Conservation (phyloP, 768 basidiomycete genomes). For the Lentinula raphanica region DNA sequence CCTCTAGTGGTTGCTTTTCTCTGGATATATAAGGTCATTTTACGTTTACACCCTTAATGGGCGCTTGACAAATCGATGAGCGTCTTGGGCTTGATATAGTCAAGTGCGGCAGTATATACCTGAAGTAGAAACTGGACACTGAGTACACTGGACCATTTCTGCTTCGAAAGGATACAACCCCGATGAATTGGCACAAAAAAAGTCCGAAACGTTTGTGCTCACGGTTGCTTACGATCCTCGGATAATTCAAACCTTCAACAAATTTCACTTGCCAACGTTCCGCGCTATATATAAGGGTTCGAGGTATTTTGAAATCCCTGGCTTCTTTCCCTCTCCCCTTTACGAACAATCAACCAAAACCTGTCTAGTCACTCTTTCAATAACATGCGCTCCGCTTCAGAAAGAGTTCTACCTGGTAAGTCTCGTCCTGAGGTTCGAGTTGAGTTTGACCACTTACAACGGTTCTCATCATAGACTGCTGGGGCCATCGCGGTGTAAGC, state of each 20-base stretch:
- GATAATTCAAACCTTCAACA: neutral
- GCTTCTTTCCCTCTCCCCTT: neutral
- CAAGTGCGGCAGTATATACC: neutral
- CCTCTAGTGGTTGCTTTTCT: neutral
- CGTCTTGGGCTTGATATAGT: neutral
- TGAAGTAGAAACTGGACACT: no score
- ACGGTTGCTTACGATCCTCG: neutral
- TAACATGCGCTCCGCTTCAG: neutral
- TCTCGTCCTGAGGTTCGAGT: neutral
- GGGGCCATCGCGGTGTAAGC: slow-evolving; percentile 33
- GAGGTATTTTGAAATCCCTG: neutral
- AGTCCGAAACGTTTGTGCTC: neutral
- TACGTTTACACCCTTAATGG: neutral
- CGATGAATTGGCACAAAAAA: neutral
- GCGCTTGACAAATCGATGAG: neutral
- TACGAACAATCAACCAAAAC: neutral
- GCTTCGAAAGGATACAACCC: neutral
- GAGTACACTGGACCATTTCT: neutral
- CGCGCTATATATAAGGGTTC: neutral
- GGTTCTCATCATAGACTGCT: slow-evolving; percentile 55
- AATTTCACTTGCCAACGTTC: neutral
- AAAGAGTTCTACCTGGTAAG: slow-evolving; percentile 4
- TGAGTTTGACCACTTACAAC: neutral
- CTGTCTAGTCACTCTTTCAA: neutral
- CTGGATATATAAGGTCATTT: neutral